phyloP scores from a whole-genome alignment of 2,329 filamentous ascomycete genomes.

The Sarocladiaceae sp. region DNA sequence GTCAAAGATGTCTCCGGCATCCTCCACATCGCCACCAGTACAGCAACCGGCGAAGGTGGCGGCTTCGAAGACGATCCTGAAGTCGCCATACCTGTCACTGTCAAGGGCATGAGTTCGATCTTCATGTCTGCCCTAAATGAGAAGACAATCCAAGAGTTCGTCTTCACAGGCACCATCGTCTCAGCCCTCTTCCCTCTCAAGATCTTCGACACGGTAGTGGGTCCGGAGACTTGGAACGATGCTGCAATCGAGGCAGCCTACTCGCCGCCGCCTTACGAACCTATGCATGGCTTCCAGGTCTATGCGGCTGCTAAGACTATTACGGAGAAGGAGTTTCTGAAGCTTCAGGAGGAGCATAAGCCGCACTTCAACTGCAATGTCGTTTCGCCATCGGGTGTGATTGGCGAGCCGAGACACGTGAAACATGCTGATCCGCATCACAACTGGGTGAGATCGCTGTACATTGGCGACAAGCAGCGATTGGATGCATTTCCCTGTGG shows the following conservation, averaged over 20 bases:
- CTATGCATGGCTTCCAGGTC: slow-evolving; percentile 12
- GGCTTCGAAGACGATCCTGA: slow-evolving; percentile 33
- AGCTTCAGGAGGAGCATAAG: slow-evolving; percentile 20
- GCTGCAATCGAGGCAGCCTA: slow-evolving; percentile 23
- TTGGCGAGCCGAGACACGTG: slow-evolving; percentile 16
- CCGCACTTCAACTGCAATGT: slow-evolving; percentile 21
- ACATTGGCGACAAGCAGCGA: background rate
- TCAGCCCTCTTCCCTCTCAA: slow-evolving; percentile 11
- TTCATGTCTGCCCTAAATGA: slow-evolving; percentile 36
- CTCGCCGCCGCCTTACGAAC: slow-evolving; percentile 21
- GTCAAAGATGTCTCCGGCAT: slow-evolving; percentile 33
- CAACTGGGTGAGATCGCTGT: background rate
- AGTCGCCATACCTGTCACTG: slow-evolving; percentile 30
- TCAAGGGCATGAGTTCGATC: slow-evolving; percentile 27
- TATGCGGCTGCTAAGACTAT: slow-evolving; percentile 28
- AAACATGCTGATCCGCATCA: slow-evolving; percentile 13
- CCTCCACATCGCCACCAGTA: slow-evolving; percentile 39
- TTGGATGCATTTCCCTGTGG: background rate
- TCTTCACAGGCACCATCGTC: slow-evolving; percentile 22
- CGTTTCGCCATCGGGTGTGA: slow-evolving; percentile 12
- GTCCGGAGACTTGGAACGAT: slow-evolving; percentile 26
- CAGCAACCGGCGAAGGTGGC: slow-evolving; percentile 16
- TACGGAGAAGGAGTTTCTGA: slow-evolving; percentile 26
- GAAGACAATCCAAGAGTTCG: slow-evolving; percentile 29
- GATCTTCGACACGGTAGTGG: slow-evolving; percentile 13